A percentile compares a stretch with the other conserved stretches of the same genome.
These are phyloP conservation scores for Myrica gale DNA, from an alignment of 306 rosid genomes.

Conservation along the genomic window DNA sequence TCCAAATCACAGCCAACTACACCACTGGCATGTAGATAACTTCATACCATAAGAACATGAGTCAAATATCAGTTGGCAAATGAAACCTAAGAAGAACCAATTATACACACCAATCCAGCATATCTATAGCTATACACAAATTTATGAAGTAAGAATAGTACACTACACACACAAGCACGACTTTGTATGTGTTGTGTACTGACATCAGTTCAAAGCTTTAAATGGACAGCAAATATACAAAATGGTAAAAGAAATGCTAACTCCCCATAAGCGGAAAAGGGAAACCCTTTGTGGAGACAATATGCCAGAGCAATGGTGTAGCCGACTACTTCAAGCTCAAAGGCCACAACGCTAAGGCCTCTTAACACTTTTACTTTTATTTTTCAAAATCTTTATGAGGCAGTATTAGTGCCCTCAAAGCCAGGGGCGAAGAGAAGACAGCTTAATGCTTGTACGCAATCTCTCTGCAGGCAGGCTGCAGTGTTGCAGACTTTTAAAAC, in stretches of 20 bases:
- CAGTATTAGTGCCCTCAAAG: too few relatives aligned
- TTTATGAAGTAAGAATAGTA: not conserved
- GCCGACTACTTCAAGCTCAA: conserved; percentile 87
- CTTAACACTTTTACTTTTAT: conserved; percentile 53
- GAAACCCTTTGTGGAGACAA: conserved; percentile 86
- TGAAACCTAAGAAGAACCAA: too few relatives aligned
- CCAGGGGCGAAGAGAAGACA: too few relatives aligned
- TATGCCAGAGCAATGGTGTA: conserved; percentile 86
- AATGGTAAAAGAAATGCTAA: conserved; percentile 75
- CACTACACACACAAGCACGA: not conserved
- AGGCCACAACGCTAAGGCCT: conserved; percentile 79
- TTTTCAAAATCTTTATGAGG: conserved; percentile 53
- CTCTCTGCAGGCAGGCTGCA: too few relatives aligned
- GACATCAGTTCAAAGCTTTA: not conserved
- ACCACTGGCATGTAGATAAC: too few relatives aligned
- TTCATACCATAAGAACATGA: too few relatives aligned
- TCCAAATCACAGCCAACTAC: too few relatives aligned
- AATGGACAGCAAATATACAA: not conserved
- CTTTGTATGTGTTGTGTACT: not conserved
- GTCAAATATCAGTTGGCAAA: too few relatives aligned
- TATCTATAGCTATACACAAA: not conserved
- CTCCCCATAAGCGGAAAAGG: conserved; percentile 94
- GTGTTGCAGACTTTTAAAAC: too few relatives aligned
- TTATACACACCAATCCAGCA: not conserved
- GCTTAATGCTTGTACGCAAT: too few relatives aligned